These are phyloP conservation scores for Nothopassalora personata DNA, from an alignment of 2,329 filamentous ascomycete genomes.

Conservation along the genomic window DNA sequence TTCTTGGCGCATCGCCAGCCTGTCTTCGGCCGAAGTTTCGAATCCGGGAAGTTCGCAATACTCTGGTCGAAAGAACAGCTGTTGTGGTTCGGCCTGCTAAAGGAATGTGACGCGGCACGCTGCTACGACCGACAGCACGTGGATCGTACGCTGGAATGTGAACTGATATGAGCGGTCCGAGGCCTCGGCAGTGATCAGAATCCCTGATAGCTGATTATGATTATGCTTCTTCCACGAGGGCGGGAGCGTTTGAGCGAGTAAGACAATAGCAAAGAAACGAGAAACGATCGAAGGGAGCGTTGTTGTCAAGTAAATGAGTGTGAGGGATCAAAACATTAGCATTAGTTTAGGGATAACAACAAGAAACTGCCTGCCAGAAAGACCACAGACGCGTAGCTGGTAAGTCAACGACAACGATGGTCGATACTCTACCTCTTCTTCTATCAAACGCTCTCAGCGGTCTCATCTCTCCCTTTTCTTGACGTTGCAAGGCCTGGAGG, in stretches of 20 bases:
- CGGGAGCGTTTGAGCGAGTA: constrained; percentile 1
- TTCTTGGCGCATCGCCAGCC: constrained; percentile 3
- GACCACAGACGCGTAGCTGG: neutral
- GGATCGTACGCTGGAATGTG: neutral
- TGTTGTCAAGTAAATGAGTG: neutral
- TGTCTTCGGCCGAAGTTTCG: neutral
- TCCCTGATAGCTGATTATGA: neutral
- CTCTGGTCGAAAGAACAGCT: neutral
- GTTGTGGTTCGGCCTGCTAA: neutral
- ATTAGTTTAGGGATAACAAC: neutral
- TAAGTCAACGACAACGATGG: neutral
- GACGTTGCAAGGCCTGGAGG: neutral
- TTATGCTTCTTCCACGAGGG: neutral
- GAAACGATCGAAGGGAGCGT: neutral
- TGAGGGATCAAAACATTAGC: neutral
- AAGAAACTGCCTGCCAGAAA: neutral
- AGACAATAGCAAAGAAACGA: neutral
- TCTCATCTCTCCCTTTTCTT: neutral
- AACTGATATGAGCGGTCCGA: constrained; percentile 1
- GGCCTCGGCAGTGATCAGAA: neutral
- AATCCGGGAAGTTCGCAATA: neutral
- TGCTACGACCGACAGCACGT: constrained; percentile 2
- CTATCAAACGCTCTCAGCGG: constrained; percentile 5
- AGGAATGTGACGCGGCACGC: neutral
- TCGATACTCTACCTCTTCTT: neutral